Evolutionary conservation across 768 basidiomycete species (phyloP).

Genomic region (Cubamyces lactineus): DNA sequence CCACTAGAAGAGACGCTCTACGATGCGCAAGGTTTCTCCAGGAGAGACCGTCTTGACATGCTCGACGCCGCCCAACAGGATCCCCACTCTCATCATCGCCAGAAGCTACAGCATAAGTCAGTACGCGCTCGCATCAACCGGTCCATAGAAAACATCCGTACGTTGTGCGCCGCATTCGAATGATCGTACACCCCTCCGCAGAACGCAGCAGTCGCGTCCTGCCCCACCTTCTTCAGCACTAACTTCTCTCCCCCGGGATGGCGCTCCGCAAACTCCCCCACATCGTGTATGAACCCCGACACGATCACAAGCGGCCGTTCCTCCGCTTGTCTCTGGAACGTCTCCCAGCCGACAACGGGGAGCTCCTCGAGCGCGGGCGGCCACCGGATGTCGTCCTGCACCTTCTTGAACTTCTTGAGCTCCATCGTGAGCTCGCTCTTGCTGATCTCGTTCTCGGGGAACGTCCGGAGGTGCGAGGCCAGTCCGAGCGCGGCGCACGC

Average conservation of each 20-base stretch:
- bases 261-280: conserved; percentile 67
- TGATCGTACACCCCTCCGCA: conserved; percentile 85
- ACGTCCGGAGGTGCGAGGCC: conserved; percentile 80
- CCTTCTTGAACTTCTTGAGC: conserved; percentile 67
- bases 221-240: conserved; percentile 65
- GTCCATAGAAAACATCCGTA: conserved; percentile 37
- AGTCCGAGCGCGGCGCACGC: conserved; percentile 62
- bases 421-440: conserved; percentile 86
- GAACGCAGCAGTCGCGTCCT: conserved; percentile 83
- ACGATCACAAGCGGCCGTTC: conserved; percentile 69
- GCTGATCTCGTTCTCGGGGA: conserved; percentile 86
- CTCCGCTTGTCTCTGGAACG: conserved; percentile 70
- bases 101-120: conserved; percentile 48
- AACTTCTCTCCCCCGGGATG: conserved; percentile 79
- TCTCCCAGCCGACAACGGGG: conserved; percentile 82
- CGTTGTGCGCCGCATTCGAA: conserved; percentile 82
- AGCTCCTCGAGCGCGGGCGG: conserved; percentile 59
- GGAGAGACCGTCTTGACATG: conserved; percentile 51
- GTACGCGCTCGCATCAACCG: background rate
- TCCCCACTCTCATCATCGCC: conserved; percentile 77
- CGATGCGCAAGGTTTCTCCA: conserved; percentile 42
- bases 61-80: conserved; percentile 67
- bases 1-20: conserved; percentile 1
- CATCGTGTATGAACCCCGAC: conserved; percentile 88
- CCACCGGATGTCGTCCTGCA: conserved; percentile 69